phyloP scores from a whole-genome alignment of 495 filamentous ascomycete genomes.

The Aspergillus hancockii region DNA sequence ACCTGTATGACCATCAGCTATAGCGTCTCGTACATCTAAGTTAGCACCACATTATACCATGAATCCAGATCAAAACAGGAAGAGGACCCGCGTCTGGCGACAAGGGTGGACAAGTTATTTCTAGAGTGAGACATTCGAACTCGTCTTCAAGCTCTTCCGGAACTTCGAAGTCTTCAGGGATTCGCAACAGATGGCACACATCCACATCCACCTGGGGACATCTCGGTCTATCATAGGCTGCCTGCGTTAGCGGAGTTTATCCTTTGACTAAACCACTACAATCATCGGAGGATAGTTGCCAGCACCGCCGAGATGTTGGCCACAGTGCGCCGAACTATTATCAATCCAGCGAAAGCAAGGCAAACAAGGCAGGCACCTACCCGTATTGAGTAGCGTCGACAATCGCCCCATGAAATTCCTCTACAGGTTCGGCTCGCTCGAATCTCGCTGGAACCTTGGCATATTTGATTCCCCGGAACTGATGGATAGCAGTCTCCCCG shows the following conservation, averaged over 20 bases:
- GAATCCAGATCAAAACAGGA: constrained; percentile 47
- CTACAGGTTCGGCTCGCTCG: constrained; percentile 31
- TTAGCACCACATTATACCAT: constrained; percentile 27
- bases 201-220: constrained; percentile 41
- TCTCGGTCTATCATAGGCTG: constrained; percentile 28
- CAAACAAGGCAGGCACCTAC: constrained; percentile 19
- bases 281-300: no score
- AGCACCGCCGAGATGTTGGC: no score
- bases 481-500: constrained; percentile 24
- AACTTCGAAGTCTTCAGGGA: constrained; percentile 37
- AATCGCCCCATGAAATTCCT: constrained; percentile 25
- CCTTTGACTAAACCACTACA: no score
- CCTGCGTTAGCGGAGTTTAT: background rate
- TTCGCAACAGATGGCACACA: constrained; percentile 39
- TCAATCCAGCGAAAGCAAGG: no score
- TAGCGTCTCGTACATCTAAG: background rate
- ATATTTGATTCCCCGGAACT: constrained; percentile 42
- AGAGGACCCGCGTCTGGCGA: constrained; percentile 13
- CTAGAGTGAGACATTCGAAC: constrained; percentile 47
- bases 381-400: constrained; percentile 39
- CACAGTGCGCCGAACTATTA: no score
- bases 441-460: constrained; percentile 39
- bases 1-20: constrained; percentile 15
- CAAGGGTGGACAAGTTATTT: constrained; percentile 38
- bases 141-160: constrained; percentile 39